Evolutionary conservation across 352 stramenopile genomes (phyloP), one percentile per base, ranked within the genome.

Genomic region (Globisporangium barbulae): DNA sequence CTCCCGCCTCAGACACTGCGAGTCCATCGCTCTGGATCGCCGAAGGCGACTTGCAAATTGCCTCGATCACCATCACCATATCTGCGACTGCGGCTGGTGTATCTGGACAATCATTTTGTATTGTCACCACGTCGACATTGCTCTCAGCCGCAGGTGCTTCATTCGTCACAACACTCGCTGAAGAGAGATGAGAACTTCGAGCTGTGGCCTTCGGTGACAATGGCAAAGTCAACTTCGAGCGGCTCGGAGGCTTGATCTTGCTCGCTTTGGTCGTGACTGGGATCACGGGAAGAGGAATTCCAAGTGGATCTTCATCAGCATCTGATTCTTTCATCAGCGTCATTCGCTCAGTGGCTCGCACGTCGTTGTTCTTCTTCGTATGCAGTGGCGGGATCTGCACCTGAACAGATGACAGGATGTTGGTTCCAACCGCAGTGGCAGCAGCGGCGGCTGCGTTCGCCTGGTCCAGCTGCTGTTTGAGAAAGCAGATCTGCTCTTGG

Each of bases 391-490:
- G 41, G 37, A 60, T 39, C 28, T 52, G 22, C 21, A 37, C 13
- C 21, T 37, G 30, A 19, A 54, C 22, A 2, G 33, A 15, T 1
- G 62, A 53, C 3, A 53, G 53, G 10, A 67, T 63, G 8, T 59
- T 62, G 3, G 65, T 59, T 3, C 65, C 63, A 2, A 68, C 31
- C 9, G 47, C 48, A 9, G 35, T 22, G 3, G 39, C 22, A 35
- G 63, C 41, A 31, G 57, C 59, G 41, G 63, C 35, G 15, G 49
- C 54, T 3, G 68, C 47, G 3, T 66, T 47, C 1, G 56, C 65
- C 25, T 73, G 41, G 4, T 74, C 64, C 22, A 83, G 53, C 44
- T 83, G 71, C 37, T 72, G 63, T 52, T 79, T 79, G 30, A 83
- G 39, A 7, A 65, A 71, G 55, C 65, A 60, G 31, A 88, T 56